These are phyloP conservation scores for Westerdykella ornata DNA, from an alignment of 2,329 filamentous ascomycete genomes.

Conservation along the genomic window DNA sequence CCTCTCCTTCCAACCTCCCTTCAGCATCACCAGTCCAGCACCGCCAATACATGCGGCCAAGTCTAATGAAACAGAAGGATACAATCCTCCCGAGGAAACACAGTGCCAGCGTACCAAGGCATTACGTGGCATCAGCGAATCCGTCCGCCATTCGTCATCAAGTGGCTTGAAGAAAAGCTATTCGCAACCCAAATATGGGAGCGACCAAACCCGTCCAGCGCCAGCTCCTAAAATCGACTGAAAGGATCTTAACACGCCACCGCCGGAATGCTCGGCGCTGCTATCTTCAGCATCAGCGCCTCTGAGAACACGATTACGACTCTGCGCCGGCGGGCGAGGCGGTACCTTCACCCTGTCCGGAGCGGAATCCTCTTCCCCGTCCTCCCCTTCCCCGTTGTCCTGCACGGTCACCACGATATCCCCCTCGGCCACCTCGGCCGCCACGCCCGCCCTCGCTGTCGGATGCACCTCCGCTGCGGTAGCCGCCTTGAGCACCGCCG, in stretches of 20 bases:
- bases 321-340: constrained; percentile 34
- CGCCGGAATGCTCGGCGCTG: not conserved
- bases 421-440: constrained; percentile 41
- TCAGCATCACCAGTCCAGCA: not conserved
- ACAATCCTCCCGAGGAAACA: not conserved
- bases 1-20: not conserved
- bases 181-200: not conserved
- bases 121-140: too few relatives aligned
- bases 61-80: constrained; percentile 2
- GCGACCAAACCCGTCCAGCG: not conserved
- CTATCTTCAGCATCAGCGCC: too few relatives aligned
- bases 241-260: not conserved
- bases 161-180: not conserved
- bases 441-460: constrained; percentile 65
- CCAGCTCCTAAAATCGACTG: not conserved
- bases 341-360: constrained; percentile 32
- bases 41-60: too few relatives aligned
- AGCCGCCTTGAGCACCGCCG: constrained; percentile 60
- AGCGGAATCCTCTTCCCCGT: constrained; percentile 26
- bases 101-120: too few relatives aligned
- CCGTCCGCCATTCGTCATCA: not conserved
- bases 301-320: constrained; percentile 18
- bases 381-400: constrained; percentile 16
- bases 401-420: constrained; percentile 40
- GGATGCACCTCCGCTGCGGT: constrained; percentile 70